Evolutionary conservation across 2,329 filamentous ascomycete genomes (phyloP), one percentile per base, ranked within the genome.

Genomic region (Cordyceps cateniannulata): DNA sequence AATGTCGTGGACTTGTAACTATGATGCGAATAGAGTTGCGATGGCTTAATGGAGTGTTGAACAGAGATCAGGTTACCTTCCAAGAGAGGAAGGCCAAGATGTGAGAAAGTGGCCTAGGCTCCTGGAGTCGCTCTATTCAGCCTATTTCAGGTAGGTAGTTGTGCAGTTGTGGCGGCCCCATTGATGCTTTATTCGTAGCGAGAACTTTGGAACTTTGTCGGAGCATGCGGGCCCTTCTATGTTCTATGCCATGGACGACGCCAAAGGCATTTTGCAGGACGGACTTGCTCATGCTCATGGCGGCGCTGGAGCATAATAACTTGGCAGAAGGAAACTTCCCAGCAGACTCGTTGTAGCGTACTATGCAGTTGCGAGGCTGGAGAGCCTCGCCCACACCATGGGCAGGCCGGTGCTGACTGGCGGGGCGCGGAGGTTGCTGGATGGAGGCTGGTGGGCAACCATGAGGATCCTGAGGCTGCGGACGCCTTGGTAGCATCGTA

Each of bases 41-140:
- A 27, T 44, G 25, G 20, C n/a, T 38, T 35, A 42, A 9, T 45
- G 7, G 14, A 25, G 29, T 20, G 54, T 27, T 16, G 16, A 25
- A 20, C 53, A 42, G 8, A 45, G 20, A 24, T 29, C 18, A 24
- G 8, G 20, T 5, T 35, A 57, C 54, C 54, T 57, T 57, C 54
- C 54, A 27, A 45, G 29, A 57, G 54, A 49, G 54, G 54, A 57
- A 57, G 54, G 54, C 44, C 29, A 27, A 24, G 54, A 29, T 48
- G 40, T 20, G n/a, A 6, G 25, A 32, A 14, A 24, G 25, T 7
- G 7, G 52, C 40, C 32, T 22, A 7, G 40, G 24, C 18, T 44
- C 12, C 2, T 20, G 14, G 1, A 24, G 18, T 35, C 20, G 53
- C 18, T 47, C 18, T 22, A 20, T 47, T 42, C 40, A 56, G 53